Evolutionary conservation across 140 eudicot genomes (phyloP).

Genomic region (Anethum foeniculum): DNA sequence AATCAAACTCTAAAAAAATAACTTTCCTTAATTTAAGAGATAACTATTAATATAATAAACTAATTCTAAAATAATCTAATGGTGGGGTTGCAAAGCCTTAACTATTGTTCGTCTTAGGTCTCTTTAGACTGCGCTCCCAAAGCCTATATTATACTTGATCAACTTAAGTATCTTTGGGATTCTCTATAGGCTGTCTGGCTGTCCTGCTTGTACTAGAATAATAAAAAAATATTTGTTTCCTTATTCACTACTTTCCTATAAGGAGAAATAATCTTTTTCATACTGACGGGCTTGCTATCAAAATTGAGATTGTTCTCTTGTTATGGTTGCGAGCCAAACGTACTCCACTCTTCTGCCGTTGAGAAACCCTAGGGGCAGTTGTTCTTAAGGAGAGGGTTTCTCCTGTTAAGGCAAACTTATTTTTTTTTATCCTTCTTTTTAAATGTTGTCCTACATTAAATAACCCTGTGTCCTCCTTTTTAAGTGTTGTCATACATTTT

Average conservation of each 20-base stretch:
- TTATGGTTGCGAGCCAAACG: too few relatives aligned
- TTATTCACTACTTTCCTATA: background rate
- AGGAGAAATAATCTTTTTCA: too few relatives aligned
- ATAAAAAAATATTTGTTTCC: background rate
- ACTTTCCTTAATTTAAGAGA: background rate
- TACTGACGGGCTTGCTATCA: background rate
- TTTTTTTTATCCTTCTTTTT: background rate
- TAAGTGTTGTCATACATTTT: background rate
- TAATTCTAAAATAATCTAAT: background rate
- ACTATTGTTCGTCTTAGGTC: background rate
- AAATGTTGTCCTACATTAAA: background rate
- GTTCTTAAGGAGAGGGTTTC: background rate
- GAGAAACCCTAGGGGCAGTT: background rate
- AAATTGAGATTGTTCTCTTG: background rate
- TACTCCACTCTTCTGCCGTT: background rate
- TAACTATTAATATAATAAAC: background rate
- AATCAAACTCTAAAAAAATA: too few relatives aligned
- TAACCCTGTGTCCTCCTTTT: background rate
- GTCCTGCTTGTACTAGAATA: background rate
- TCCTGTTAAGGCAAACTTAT: background rate
- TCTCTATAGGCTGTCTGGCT: too few relatives aligned
- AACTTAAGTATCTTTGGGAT: too few relatives aligned
- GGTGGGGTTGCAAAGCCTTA: background rate
- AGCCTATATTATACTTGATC: too few relatives aligned
- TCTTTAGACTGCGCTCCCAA: too few relatives aligned